Base-by-base conservation (phyloP, 805 yeast genomes). In the Isabelozyma gotoi region DNA sequence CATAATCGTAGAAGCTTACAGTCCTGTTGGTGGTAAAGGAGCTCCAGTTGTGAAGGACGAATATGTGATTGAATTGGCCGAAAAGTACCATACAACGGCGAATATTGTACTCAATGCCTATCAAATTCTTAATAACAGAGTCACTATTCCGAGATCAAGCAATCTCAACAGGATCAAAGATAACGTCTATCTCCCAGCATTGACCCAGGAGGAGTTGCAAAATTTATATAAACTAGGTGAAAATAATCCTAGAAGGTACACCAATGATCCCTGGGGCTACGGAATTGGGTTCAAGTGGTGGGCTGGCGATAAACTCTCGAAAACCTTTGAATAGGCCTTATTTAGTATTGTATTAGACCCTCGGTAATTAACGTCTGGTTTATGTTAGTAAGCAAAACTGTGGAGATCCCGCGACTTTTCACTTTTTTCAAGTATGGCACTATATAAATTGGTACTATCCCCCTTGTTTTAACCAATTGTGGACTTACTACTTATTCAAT, bases 11-110 rank as follows among this genome's bases (percentile, higher is more conserved):
- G 75, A 71, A 24, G 85, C 85, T 0, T 83, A 76, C 51, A 76
- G 85, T 19, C 87, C 88, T 8, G 67, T 81, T 41, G 94, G 91
- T 5, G 68, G 83, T 2, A 58, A 67, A 15, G 86, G 86, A 36
- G 88, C 88, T 0, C 88, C 88, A 24, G 73, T 81, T 41, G 55
- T 82, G 53, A 72, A 77, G 45, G 57, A 79, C 40, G 80, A 81
- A 17, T 49, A 68, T 12, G 73, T 84, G 3, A 52, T 65, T 38
- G 66, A 76, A 41, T 59, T 87, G 32, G 88, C 89, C 14, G 57
- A 74, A 44, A 81, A 81, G 62, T 76, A 85, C 54, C 56, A 62
- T 18, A 79, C 71, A 8, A 58, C 76, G 3, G 71, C 78, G 0
- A 82, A 78, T 43, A 85, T 80, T 50, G 73, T 88, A 8, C 68